Evolutionary conservation across 176 grass and related monocot genomes (phyloP).

Genomic region (Zizania latifolia): DNA sequence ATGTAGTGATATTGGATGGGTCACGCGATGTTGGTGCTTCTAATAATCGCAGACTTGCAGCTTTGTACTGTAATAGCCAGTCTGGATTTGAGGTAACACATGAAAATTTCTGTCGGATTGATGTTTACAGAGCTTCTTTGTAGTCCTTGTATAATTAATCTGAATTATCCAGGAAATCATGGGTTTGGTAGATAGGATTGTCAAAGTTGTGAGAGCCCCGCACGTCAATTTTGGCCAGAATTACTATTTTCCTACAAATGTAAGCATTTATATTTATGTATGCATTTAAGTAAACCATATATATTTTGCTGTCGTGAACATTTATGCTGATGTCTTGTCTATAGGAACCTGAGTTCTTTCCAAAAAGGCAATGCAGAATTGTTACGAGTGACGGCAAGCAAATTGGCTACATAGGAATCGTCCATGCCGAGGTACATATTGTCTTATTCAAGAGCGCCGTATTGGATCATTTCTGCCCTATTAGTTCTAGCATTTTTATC

Average conservation of each 20-base stretch:
- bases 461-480: background rate
- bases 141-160: background rate
- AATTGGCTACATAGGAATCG: constrained; percentile 81
- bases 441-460: background rate
- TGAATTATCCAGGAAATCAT: constrained; percentile 72
- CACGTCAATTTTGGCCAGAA: constrained; percentile 44
- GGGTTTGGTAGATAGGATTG: constrained; percentile 87
- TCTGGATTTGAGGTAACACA: constrained; percentile 88
- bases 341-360: constrained; percentile 88
- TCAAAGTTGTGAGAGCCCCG: constrained; percentile 61
- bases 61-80: constrained; percentile 73
- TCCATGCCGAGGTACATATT: constrained; percentile 67
- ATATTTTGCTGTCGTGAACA: constrained; percentile 7
- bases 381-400: constrained; percentile 55
- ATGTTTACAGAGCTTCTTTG: constrained; percentile 14
- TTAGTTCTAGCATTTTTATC: background rate
- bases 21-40: constrained; percentile 66
- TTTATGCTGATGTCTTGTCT: constrained; percentile 20
- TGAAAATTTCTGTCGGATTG: background rate
- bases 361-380: constrained; percentile 82
- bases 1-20: constrained; percentile 60
- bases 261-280: constrained; percentile 35
- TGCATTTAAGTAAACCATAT: constrained; percentile 5
- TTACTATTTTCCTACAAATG: constrained; percentile 59
- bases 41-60: constrained; percentile 85